Evolutionary conservation across 257 asterid genomes (phyloP).

Genomic region (Prunella vulgaris): DNA sequence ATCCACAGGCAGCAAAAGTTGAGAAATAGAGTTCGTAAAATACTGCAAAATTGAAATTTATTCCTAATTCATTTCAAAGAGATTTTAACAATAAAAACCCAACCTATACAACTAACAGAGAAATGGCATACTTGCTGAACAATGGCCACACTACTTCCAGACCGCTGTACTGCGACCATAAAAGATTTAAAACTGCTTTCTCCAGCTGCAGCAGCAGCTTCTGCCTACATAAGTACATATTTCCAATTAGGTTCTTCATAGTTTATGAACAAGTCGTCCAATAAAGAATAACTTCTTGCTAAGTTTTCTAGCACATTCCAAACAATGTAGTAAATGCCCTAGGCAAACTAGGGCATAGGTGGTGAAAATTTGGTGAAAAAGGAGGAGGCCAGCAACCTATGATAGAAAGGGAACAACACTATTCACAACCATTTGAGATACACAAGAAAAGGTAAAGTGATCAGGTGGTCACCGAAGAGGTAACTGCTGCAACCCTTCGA

Average conservation of each 20-base stretch:
- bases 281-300: background rate
- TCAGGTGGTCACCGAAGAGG: slow-evolving; percentile 71
- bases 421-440: background rate
- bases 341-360: background rate
- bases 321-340: background rate
- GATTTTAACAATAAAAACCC: background rate
- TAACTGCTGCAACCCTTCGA: slow-evolving; percentile 92
- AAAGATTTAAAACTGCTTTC: slow-evolving; percentile 91
- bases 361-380: background rate
- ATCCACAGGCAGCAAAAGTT: slow-evolving; percentile 87
- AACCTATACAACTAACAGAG: slow-evolving; percentile 7
- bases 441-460: slow-evolving; percentile 13
- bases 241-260: background rate
- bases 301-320: background rate
- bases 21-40: slow-evolving; percentile 87
- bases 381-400: background rate
- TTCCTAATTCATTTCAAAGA: slow-evolving; percentile 3
- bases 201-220: slow-evolving; percentile 98
- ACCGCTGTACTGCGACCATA: slow-evolving; percentile 90
- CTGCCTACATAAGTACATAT: slow-evolving; percentile 49
- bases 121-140: slow-evolving; percentile 79
- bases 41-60: slow-evolving; percentile 45
- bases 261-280: background rate
- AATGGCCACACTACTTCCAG: slow-evolving; percentile 97
- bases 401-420: background rate